Evolutionary conservation across 208 protist genomes (phyloP).

Genomic region (Trypanosoma caninum): DNA sequence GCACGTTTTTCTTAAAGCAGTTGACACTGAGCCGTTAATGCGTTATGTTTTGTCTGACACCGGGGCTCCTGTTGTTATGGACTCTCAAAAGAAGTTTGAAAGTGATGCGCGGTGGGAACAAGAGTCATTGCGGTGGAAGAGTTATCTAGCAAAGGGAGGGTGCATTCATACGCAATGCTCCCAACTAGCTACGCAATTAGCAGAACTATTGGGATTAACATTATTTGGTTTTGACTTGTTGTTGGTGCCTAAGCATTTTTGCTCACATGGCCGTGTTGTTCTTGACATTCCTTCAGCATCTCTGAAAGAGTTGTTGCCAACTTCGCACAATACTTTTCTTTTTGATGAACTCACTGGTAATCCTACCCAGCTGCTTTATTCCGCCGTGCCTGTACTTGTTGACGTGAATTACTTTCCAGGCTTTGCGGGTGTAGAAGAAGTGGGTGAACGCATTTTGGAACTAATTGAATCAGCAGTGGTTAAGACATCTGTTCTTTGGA

Average conservation of each 20-base stretch:
- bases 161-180: slow-evolving; percentile 32
- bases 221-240: slow-evolving; percentile 86
- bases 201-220: slow-evolving; percentile 38
- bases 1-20: slow-evolving; percentile 53
- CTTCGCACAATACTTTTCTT: slow-evolving; percentile 7
- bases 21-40: slow-evolving; percentile 52
- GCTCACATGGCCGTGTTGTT: background rate
- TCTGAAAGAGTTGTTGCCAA: background rate
- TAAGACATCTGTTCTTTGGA: background rate
- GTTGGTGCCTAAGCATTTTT: slow-evolving; percentile 43
- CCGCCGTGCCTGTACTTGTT: slow-evolving; percentile 58
- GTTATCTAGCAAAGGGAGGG: slow-evolving; percentile 54
- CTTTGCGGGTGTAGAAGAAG: slow-evolving; percentile 54
- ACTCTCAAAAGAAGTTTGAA: slow-evolving; percentile 52
- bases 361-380: slow-evolving; percentile 46
- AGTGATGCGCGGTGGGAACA: slow-evolving; percentile 1
- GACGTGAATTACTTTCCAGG: slow-evolving; percentile 90
- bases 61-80: slow-evolving; percentile 36
- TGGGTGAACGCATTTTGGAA: slow-evolving; percentile 43
- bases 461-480: slow-evolving; percentile 27
- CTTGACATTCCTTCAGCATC: background rate
- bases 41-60: background rate
- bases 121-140: slow-evolving; percentile 32
- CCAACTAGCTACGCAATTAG: slow-evolving; percentile 36
- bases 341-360: slow-evolving; percentile 61